Base-by-base conservation (phyloP, 2,329 filamentous ascomycete species). In the Penicillium psychrosexuale region DNA sequence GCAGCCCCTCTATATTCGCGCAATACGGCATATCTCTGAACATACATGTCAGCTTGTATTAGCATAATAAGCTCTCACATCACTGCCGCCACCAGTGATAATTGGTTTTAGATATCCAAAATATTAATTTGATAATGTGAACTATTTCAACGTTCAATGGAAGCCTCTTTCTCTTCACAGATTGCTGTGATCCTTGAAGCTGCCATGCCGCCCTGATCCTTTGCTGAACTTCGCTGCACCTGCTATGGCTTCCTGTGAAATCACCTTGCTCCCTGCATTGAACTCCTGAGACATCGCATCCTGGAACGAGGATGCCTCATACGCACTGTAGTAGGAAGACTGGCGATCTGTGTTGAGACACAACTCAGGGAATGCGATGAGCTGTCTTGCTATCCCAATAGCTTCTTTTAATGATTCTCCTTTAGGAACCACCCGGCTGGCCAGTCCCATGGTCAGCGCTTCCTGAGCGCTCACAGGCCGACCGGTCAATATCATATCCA, bases 401-500 rank as follows among this genome's bases (percentile, higher is more conserved):
- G 82, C 80, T 58, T 80, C 80, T 7, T 77, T 72, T n/a, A 81
- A 53, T 3, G 77, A 77, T 55, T 75, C 74, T 0, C 80, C 82
- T 55, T 78, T 78, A 0, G 75, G 71, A 1, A 83, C 80, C 0
- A 84, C 75, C 0, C 81, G 71, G 62, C 79, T 83, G 8, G 77
- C 81, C 8, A 84, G 69, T 0, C 81, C 82, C 70, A 83, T 81
- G 1, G 63, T 47, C 28, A 81, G 59, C 0, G 81, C 81, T 59
- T 84, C 81, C 17, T 73, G 61, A 0, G 81, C 81, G 0, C 57
- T 60, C 0, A 84, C 78, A 0, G 74, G 61, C 0, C 80, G 69
- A 0, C 82, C 82, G 0, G 82, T 84, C 5, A 84, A 68, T 15
- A 84, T 81, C 77, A 84, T 80, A 64, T 84, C 82, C 51, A 84